Evolutionary conservation across 2,329 filamentous ascomycete species (phyloP).

Genomic region (Stemphylium beticola): DNA sequence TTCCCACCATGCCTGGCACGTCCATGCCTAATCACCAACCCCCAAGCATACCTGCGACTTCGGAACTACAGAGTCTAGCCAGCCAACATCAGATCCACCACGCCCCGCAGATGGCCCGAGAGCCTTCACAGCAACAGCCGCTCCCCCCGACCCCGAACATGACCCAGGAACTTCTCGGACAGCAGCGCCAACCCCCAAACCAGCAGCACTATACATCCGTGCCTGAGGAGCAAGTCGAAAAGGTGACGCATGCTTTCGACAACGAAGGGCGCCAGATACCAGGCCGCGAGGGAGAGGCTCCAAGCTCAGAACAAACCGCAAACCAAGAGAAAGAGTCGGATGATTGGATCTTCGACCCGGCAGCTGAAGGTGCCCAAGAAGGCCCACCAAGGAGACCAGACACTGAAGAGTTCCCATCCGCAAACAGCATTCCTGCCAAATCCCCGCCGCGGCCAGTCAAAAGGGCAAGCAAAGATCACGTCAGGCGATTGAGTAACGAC

Average conservation of each 20-base stretch:
- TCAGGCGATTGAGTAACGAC: slow-evolving; percentile 66
- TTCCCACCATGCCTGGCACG: slow-evolving; percentile 43
- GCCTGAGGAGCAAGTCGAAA: slow-evolving; percentile 63
- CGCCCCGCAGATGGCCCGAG: slow-evolving; percentile 54
- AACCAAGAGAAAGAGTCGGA: slow-evolving; percentile 63
- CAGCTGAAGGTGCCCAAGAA: slow-evolving; percentile 63
- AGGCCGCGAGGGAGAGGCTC: slow-evolving; percentile 51
- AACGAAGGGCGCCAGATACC: slow-evolving; percentile 61
- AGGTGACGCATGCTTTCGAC: slow-evolving; percentile 65
- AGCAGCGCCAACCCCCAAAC: slow-evolving; percentile 34
- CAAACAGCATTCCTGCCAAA: slow-evolving; percentile 77
- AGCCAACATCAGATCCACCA: slow-evolving; percentile 49
- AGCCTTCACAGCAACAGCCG: slow-evolving; percentile 51
- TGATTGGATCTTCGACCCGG: slow-evolving; percentile 89
- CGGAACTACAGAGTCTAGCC: slow-evolving; percentile 51
- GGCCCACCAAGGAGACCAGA: slow-evolving; percentile 72
- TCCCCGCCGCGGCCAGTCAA: slow-evolving; percentile 73
- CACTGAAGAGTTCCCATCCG: slow-evolving; percentile 84
- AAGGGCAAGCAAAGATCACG: slow-evolving; percentile 71
- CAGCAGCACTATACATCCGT: slow-evolving; percentile 50
- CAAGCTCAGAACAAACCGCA: slow-evolving; percentile 46
- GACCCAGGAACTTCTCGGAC: slow-evolving; percentile 48
- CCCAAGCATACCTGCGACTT: slow-evolving; percentile 51
- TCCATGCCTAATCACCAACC: slow-evolving; percentile 68
- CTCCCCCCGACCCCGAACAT: slow-evolving; percentile 44